These are phyloP conservation scores for Hypholoma sublateritium DNA, from an alignment of 768 basidiomycete genomes.

Conservation along the genomic window DNA sequence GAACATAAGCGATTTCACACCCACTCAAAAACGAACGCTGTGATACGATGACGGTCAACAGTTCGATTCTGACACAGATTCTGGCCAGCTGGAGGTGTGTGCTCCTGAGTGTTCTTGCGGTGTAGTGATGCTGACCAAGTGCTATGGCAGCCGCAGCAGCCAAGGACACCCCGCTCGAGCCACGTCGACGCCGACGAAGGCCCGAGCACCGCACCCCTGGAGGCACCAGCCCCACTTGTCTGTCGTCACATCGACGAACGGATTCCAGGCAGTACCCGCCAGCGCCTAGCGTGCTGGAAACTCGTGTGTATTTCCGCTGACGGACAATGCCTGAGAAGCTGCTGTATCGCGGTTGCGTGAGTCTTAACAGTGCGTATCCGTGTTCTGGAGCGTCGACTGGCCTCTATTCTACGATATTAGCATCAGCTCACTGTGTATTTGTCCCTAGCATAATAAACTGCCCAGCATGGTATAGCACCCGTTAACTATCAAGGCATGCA, in stretches of 20 bases:
- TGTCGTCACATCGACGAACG: not conserved
- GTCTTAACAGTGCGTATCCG: conserved; percentile 70
- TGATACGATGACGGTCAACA: conserved; percentile 44
- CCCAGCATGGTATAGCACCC: conserved; percentile 86
- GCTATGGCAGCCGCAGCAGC: not conserved
- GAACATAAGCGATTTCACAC: too few species aligned
- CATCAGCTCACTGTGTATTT: not conserved
- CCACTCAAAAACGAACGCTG: not conserved
- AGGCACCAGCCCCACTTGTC: not conserved
- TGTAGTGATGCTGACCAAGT: conserved; percentile 13
- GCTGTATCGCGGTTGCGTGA: conserved; percentile 80
- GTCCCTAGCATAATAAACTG: conserved; percentile 73
- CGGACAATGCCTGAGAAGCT: conserved; percentile 70
- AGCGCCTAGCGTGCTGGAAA: conserved; percentile 9
- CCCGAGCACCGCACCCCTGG: not conserved
- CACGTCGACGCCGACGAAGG: not conserved
- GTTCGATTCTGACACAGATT: conserved; percentile 71
- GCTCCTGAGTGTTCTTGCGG: not conserved
- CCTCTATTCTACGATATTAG: not conserved
- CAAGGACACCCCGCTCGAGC: conserved; percentile 1
- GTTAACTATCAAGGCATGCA: conserved; percentile 83
- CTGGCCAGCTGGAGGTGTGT: conserved; percentile 73
- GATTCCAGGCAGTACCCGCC: conserved; percentile 14
- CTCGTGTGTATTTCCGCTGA: conserved; percentile 10
- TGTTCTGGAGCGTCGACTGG: not conserved